These are phyloP conservation scores for Aureobasidium sp. DNA, from an alignment of 2,329 filamentous ascomycete genomes.

Conservation along the genomic window DNA sequence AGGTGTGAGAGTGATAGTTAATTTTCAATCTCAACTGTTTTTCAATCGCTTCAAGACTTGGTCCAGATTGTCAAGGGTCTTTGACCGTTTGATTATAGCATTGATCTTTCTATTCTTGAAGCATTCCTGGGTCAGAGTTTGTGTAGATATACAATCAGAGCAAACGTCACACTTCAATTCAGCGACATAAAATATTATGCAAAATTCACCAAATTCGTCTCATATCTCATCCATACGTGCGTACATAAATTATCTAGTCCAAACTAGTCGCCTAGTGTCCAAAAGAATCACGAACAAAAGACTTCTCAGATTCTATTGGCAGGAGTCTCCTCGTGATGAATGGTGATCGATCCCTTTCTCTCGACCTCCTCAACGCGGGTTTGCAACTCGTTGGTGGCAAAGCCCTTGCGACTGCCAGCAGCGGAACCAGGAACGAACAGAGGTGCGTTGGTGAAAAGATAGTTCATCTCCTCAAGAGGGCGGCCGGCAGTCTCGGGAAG, in stretches of 20 bases:
- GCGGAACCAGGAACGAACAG: slow-evolving; percentile 47
- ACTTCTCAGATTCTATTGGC: background rate
- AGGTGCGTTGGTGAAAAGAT: slow-evolving; percentile 52
- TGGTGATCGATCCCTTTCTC: slow-evolving; percentile 11
- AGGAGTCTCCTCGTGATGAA: slow-evolving; percentile 7
- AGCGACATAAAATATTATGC: too few species aligned
- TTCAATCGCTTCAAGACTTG: too few species aligned
- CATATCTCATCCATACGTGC: background rate
- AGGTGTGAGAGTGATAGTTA: background rate
- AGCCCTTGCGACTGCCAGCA: slow-evolving; percentile 39
- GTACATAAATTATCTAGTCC: background rate
- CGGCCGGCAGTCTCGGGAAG: slow-evolving; percentile 58
- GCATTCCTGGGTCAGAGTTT: too few species aligned
- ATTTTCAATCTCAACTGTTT: background rate
- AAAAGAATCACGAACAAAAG: background rate
- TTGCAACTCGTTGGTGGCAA: slow-evolving; percentile 49
- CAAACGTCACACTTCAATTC: too few species aligned
- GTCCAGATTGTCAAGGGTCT: too few species aligned
- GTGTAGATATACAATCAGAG: too few species aligned
- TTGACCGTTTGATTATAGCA: too few species aligned
- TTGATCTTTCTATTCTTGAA: too few species aligned
- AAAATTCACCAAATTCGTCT: too few species aligned
- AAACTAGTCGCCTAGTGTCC: background rate
- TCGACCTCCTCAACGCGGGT: slow-evolving; percentile 48
- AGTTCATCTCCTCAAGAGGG: slow-evolving; percentile 51